Evolutionary conservation across 495 filamentous ascomycete genomes (phyloP).

Genomic region (Oidiodendron maius): DNA sequence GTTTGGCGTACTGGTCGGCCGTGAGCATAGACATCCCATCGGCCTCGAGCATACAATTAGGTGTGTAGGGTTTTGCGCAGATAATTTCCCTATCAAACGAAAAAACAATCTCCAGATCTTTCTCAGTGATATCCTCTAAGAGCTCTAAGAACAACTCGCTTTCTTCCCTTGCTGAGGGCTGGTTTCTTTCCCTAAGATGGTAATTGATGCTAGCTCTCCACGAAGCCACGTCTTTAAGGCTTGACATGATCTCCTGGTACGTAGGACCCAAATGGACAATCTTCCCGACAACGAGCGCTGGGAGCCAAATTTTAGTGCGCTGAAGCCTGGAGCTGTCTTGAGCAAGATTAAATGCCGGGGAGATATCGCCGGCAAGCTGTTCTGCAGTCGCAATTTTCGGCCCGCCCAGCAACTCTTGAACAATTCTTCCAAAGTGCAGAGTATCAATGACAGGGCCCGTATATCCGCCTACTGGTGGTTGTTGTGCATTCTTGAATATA

Average conservation of each 20-base stretch:
- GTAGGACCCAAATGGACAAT: constrained; percentile 3
- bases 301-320: no score
- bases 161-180: background rate
- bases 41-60: no score
- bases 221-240: background rate
- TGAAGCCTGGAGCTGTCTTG: no score
- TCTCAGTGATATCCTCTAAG: no score
- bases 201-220: constrained; percentile 3
- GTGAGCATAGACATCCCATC: no score
- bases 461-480: no score
- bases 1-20: no score
- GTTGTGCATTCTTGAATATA: background rate
- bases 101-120: no score
- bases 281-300: background rate
- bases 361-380: background rate
- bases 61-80: no score
- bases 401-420: constrained; percentile 4
- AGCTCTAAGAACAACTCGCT: constrained; percentile 1
- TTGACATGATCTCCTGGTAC: background rate
- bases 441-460: background rate
- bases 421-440: background rate
- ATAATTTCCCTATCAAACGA: no score
- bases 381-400: background rate
- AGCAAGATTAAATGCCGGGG: no score
- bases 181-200: background rate